A percentile compares a stretch with the other conserved stretches of the same genome.
phyloP scores from a whole-genome alignment of 768 basidiomycete species.

The Psilocybe subaeruginosa region DNA sequence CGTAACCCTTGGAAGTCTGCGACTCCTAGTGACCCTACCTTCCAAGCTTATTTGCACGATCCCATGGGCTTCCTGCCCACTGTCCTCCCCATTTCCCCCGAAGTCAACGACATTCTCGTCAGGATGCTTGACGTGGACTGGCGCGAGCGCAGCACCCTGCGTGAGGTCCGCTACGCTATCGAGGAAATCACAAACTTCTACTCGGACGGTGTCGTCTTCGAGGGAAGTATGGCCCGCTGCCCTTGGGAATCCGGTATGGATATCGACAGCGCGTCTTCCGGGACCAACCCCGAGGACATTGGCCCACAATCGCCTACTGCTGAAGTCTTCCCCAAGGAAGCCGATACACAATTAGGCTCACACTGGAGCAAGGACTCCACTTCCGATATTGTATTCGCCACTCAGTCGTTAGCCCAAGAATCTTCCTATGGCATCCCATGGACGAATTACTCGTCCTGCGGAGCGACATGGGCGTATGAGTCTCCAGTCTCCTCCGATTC shows the following conservation, averaged over 20 bases:
- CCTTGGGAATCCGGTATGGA: constrained; percentile 76
- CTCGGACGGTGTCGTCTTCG: constrained; percentile 71
- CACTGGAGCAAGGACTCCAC: constrained; percentile 63
- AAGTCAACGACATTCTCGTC: constrained; percentile 76
- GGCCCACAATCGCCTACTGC: constrained; percentile 34
- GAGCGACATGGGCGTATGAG: constrained; percentile 59
- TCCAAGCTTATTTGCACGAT: constrained; percentile 88
- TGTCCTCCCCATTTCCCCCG: constrained; percentile 81
- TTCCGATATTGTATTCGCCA: constrained; percentile 51
- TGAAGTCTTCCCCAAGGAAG: constrained; percentile 31
- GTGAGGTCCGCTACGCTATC: constrained; percentile 57
- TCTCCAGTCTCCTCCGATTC: constrained; percentile 52
- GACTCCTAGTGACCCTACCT: constrained; percentile 85
- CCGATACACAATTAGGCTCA: constrained; percentile 33
- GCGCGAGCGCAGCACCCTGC: constrained; percentile 44
- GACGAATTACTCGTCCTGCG: constrained; percentile 47
- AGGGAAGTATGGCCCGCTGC: constrained; percentile 77
- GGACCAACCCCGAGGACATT: constrained; percentile 42
- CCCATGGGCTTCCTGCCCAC: constrained; percentile 81
- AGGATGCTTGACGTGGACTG: constrained; percentile 72
- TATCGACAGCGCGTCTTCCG: constrained; percentile 62
- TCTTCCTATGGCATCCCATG: constrained; percentile 45
- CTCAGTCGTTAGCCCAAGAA: constrained; percentile 34
- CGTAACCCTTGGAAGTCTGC: constrained; percentile 99
- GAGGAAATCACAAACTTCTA: constrained; percentile 64